Conservation (phyloP, 2,329 filamentous ascomycete species). For the Cyphellophora europaea region DNA sequence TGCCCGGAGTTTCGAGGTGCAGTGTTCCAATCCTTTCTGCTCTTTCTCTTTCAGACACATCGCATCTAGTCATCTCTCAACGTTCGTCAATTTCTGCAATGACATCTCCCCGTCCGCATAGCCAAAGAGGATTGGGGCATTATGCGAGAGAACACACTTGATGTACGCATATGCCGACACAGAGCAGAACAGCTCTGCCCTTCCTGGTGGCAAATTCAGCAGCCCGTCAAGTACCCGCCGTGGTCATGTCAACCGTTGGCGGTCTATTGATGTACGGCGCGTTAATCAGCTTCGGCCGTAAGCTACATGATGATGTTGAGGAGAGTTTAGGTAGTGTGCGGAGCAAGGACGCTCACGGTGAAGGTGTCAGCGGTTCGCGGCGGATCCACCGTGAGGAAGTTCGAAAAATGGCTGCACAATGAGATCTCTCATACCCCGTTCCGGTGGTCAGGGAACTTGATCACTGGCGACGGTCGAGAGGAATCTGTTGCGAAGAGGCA, state of each 20-base stretch:
- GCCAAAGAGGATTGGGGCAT: neutral
- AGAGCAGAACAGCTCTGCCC: constrained; percentile 1
- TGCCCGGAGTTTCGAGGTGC: too few relatives aligned
- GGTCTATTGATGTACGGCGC: constrained; percentile 1
- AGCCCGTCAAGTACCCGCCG: neutral
- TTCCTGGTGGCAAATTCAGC: neutral
- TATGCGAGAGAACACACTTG: constrained; percentile 1
- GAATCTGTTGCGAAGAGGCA: constrained; percentile 6
- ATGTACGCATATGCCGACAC: constrained; percentile 1
- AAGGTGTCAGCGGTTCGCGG: constrained; percentile 6
- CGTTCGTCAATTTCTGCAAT: constrained; percentile 1
- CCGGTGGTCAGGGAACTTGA: constrained; percentile 6
- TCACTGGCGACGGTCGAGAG: constrained; percentile 7
- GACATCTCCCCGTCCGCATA: neutral
- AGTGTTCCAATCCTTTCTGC: too few relatives aligned
- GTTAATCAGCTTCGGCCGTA: neutral
- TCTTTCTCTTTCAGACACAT: constrained; percentile 1
- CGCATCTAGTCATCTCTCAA: constrained; percentile 1
- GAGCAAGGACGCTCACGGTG: constrained; percentile 3
- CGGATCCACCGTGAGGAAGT: constrained; percentile 8
- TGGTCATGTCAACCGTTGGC: constrained; percentile 1
- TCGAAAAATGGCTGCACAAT: constrained; percentile 8
- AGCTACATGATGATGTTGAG: constrained; percentile 1
- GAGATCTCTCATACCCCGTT: constrained; percentile 7
- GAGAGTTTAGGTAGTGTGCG: neutral